A percentile compares a stretch with the other conserved stretches of the same genome.
Conservation (phyloP, 345 rosid genomes). For the Dipteronia dyeriana region DNA sequence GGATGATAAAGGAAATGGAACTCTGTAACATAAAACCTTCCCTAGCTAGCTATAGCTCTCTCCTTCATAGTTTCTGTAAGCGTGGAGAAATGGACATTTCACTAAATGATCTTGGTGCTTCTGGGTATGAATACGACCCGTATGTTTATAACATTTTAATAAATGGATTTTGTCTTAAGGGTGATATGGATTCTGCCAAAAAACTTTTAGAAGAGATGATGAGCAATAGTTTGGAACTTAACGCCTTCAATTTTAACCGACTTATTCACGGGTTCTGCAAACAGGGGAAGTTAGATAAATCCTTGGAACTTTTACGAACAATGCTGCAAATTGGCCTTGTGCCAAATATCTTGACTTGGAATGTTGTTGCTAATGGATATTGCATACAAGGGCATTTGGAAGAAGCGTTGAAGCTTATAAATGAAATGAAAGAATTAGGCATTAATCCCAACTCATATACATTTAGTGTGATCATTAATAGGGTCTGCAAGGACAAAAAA, state of each 20-base stretch:
- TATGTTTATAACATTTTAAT: constrained; percentile 41
- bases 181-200: constrained; percentile 45
- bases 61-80: constrained; percentile 36
- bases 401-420: constrained; percentile 43
- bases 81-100: constrained; percentile 32
- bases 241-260: constrained; percentile 27
- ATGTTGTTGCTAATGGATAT: constrained; percentile 37
- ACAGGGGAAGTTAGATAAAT: constrained; percentile 39
- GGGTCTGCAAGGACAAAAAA: constrained; percentile 37
- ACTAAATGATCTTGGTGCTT: constrained; percentile 29
- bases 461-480: constrained; percentile 37
- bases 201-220: constrained; percentile 44
- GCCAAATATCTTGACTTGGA: constrained; percentile 43
- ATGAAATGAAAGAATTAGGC: constrained; percentile 33
- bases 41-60: constrained; percentile 39
- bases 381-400: constrained; percentile 31
- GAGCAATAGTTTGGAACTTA: constrained; percentile 33
- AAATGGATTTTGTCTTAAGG: constrained; percentile 34
- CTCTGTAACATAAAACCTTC: constrained; percentile 37
- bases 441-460: constrained; percentile 44
- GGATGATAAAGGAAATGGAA: constrained; percentile 48
- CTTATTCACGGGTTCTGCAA: constrained; percentile 47
- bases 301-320: constrained; percentile 31
- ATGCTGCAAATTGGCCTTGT: constrained; percentile 41
- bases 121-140: constrained; percentile 40